Conservation (phyloP, 768 basidiomycete species). For the Lanmaoa pseudosensibilis region DNA sequence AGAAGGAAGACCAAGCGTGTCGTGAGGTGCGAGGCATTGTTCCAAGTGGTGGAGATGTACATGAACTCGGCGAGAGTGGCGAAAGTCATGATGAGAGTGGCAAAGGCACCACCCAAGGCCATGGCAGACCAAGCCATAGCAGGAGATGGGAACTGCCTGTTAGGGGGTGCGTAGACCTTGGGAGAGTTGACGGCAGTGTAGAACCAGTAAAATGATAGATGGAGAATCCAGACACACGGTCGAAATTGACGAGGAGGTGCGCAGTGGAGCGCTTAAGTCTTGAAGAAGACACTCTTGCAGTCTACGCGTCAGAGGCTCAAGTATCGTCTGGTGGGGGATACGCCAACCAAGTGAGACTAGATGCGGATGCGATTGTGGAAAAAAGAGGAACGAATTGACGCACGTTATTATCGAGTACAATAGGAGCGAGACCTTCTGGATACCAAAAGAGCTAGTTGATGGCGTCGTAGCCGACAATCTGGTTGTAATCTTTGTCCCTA, state of each 20-base stretch:
- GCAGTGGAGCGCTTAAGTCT: slow-evolving; percentile 95
- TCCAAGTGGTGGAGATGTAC: slow-evolving; percentile 98
- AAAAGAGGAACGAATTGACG: slow-evolving; percentile 19
- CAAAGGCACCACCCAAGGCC: slow-evolving; percentile 94
- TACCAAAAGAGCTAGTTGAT: slow-evolving; percentile 99
- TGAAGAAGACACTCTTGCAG: slow-evolving; percentile 96
- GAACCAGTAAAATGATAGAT: slow-evolving; percentile 92
- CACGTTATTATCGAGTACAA: slow-evolving; percentile 85
- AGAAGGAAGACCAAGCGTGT: slow-evolving; percentile 91
- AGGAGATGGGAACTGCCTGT: slow-evolving; percentile 66
- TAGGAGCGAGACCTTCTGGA: slow-evolving; percentile 93
- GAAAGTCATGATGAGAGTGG: slow-evolving; percentile 87
- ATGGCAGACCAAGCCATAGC: slow-evolving; percentile 95
- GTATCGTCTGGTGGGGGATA: slow-evolving; percentile 89
- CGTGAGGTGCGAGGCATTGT: slow-evolving; percentile 95
- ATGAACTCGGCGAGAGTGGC: slow-evolving; percentile 94
- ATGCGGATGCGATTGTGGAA: slow-evolving; percentile 6
- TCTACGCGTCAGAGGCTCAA: slow-evolving; percentile 89
- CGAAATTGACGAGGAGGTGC: slow-evolving; percentile 98
- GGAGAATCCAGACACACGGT: slow-evolving; percentile 98
- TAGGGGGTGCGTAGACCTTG: slow-evolving; percentile 76
- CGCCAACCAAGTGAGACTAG: slow-evolving; percentile 88
- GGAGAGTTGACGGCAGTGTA: slow-evolving; percentile 98
- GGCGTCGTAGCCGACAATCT: slow-evolving; percentile 99
- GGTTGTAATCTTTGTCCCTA: slow-evolving; percentile 90